Evolutionary conservation across 108 stramenopile species (phyloP), one percentile per base, ranked within the genome.

Genomic region (Aureococcus anophagefferens): DNA sequence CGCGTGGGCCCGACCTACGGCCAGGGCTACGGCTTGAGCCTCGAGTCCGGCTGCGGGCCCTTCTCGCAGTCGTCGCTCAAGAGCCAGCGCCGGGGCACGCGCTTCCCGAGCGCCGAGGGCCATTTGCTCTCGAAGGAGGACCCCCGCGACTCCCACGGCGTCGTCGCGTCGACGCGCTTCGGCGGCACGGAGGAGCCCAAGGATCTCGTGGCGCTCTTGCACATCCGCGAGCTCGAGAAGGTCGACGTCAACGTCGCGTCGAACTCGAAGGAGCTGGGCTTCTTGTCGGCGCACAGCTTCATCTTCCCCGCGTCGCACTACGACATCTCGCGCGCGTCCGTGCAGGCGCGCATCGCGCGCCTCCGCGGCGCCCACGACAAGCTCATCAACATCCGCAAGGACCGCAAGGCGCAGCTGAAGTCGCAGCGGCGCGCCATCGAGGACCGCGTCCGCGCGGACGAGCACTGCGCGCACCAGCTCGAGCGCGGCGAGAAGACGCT

Each of bases 401-500:
- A 33, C 37, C 35, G 40, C 36, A 33, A 16, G 33, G 65, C 35
- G 31, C 36, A 65, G 64, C 30, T 72, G n/a, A 37, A 72, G 65
- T 11, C 35, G 35, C 35, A 64, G 40, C 11, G 7, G 15, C n/a
- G n/a, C 33, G n/a, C 14, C 14, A 40, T 45, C 21, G 65, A 13
- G 33, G 37, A 45, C 71, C 63, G 45, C 17, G 73, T 67, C 35
- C 46, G 67, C 36, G 65, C 36, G 65, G 65, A 70, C 40, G 63
- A 69, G 5, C 29, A 29, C 28, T 33, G 32, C 13, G 28, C 34
- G 31, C 15, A 64, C 0, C 30, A 70, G 31, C 69, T 71, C 59
- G 11, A 32, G 84, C 84, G 30, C 86, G 82, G 62, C 80, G 87
- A 76, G 77, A 65, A 72, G 72, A 74, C 77, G 74, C 66, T 77